phyloP scores from a whole-genome alignment of 1,139 yeast species.

The Yamadazyma songkhlaensis region DNA sequence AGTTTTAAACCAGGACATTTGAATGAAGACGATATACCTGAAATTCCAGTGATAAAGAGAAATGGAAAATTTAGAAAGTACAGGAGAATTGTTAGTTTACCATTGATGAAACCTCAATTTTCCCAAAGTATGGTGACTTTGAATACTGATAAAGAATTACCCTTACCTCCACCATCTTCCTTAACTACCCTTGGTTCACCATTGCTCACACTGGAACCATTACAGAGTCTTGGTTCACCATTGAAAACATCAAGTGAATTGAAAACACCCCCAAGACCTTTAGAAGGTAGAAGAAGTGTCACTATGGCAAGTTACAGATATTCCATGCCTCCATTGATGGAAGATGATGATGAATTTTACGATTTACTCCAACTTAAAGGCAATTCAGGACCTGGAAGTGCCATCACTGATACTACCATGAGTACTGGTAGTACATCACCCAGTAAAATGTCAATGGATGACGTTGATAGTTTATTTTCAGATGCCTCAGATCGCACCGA shows the following conservation, averaged over 20 bases:
- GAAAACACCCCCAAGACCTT: background rate
- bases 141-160: slow-evolving; percentile 11
- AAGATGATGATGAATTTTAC: slow-evolving; percentile 5
- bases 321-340: slow-evolving; percentile 9
- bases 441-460: slow-evolving; percentile 6
- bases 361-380: slow-evolving; percentile 7
- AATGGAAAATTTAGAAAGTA: slow-evolving; percentile 23
- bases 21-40: slow-evolving; percentile 30
- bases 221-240: background rate
- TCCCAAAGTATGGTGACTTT: background rate
- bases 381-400: background rate
- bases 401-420: background rate
- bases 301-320: slow-evolving; percentile 3
- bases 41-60: slow-evolving; percentile 26
- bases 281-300: slow-evolving; percentile 6
- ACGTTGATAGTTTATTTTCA: slow-evolving; percentile 24
- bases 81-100: slow-evolving; percentile 24
- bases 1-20: slow-evolving; percentile 27
- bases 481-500: slow-evolving; percentile 5
- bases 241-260: background rate
- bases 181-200: background rate
- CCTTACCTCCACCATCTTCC: slow-evolving; percentile 20
- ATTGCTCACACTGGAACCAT: background rate
- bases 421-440: background rate
- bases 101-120: slow-evolving; percentile 9